These are phyloP conservation scores for Schizochytrium sp. DNA, from an alignment of 108 stramenopile species.

Conservation along the genomic window DNA sequence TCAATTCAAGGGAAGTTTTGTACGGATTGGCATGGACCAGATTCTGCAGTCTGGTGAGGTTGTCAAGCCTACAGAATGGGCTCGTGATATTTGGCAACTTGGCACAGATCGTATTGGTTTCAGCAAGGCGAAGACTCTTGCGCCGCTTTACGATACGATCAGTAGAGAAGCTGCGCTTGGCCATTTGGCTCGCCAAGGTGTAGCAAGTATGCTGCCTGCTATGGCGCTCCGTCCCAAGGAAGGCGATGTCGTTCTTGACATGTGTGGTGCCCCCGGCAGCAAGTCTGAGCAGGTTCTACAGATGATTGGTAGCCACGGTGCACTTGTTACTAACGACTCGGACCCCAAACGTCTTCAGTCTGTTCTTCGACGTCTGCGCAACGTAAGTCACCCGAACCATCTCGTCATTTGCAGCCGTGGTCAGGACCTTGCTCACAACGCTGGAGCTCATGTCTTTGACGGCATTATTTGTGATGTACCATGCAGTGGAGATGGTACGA, in stretches of 20 bases:
- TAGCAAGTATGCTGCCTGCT: conserved; percentile 65
- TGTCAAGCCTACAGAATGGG: conserved; percentile 35
- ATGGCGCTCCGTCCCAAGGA: conserved; percentile 36
- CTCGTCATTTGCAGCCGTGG: conserved; percentile 53
- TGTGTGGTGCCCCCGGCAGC: conserved; percentile 86
- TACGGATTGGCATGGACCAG: conserved; percentile 44
- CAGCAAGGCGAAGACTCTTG: conserved; percentile 26
- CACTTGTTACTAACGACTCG: conserved; percentile 86
- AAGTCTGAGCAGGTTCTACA: conserved; percentile 82
- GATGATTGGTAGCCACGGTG: conserved; percentile 31
- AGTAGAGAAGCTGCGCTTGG: conserved; percentile 58
- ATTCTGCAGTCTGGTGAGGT: conserved; percentile 21
- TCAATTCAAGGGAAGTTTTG: conserved; percentile 32
- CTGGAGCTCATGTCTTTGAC: conserved; percentile 69
- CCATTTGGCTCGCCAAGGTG: conserved; percentile 63
- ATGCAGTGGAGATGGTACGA: conserved; percentile 88
- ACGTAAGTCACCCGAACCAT: conserved; percentile 1
- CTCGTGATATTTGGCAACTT: conserved; percentile 15
- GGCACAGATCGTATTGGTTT: conserved; percentile 48
- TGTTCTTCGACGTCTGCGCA: not conserved
- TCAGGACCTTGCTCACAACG: conserved; percentile 1
- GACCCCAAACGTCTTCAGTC: conserved; percentile 76
- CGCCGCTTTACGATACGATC: conserved; percentile 39
- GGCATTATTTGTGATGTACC: conserved; percentile 87
- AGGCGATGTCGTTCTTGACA: conserved; percentile 77